These are phyloP conservation scores for Thelonectria discophora DNA, from an alignment of 2,329 filamentous ascomycete genomes.

Conservation along the genomic window DNA sequence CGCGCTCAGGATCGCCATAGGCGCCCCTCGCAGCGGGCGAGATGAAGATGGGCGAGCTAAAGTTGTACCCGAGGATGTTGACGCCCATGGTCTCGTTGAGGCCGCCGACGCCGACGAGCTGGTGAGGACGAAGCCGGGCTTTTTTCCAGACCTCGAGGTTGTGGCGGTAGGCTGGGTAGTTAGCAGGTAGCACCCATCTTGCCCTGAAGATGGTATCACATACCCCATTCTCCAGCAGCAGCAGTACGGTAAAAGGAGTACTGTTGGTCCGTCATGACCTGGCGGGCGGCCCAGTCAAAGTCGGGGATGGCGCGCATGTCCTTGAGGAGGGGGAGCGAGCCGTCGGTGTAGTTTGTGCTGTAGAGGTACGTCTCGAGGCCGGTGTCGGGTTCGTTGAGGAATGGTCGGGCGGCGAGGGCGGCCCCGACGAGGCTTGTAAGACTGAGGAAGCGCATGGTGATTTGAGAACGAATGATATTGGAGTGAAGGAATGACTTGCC, in stretches of 20 bases:
- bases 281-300: slow-evolving; percentile 59
- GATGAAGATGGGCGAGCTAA: slow-evolving; percentile 60
- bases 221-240: slow-evolving; percentile 57
- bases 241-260: slow-evolving; percentile 61
- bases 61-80: slow-evolving; percentile 57
- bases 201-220: too few species aligned
- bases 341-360: slow-evolving; percentile 45
- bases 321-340: slow-evolving; percentile 49
- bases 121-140: slow-evolving; percentile 52
- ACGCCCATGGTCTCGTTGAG: slow-evolving; percentile 49
- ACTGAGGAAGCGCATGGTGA: slow-evolving; percentile 30
- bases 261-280: slow-evolving; percentile 51
- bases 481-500: background rate
- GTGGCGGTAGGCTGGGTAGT: slow-evolving; percentile 57
- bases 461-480: slow-evolving; percentile 2
- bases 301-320: slow-evolving; percentile 57
- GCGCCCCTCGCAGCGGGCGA: slow-evolving; percentile 55
- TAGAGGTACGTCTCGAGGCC: slow-evolving; percentile 43
- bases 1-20: slow-evolving; percentile 52
- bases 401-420: slow-evolving; percentile 44
- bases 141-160: slow-evolving; percentile 60
- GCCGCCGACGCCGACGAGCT: slow-evolving; percentile 44
- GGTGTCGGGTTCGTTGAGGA: slow-evolving; percentile 49
- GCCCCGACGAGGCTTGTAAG: slow-evolving; percentile 35
- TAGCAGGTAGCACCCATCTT: too few species aligned